Base-by-base conservation (phyloP, 2,329 filamentous ascomycete genomes). In the Fusarium pininemorale region DNA sequence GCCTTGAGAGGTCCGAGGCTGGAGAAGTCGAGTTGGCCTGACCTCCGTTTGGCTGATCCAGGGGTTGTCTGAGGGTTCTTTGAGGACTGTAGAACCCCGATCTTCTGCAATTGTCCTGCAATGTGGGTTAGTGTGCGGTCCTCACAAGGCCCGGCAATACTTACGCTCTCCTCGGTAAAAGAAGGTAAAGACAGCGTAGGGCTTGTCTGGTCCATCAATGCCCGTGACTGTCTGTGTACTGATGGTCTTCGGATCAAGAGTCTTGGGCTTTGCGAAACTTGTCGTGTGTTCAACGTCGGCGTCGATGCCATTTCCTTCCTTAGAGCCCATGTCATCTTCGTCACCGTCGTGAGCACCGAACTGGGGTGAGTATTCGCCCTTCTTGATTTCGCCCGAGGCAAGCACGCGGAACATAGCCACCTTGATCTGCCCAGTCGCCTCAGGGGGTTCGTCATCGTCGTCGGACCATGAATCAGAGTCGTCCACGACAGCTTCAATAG, bases 201-300 rank as follows among this genome's bases (percentile, higher is more conserved):
- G 96, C 83, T 96, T 96, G 72, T 98, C 96, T 26, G 95, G 95
- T 0, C 95, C 94, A 82, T 99, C 96, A 72, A 98, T 97, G 24
- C 96, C 96, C 14, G 96, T 98, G n/a, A 99, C 96, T 1, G 96
- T 99, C 84, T 99, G 96, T 6, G 96, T 99, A 80, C 95, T 98
- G 80, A 99, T 99, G 6, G 94, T 95, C 84, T 98, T 98, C 1
- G 96, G 96, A 84, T 98, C 97, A 60, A 98, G 87, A 4, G 94
- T 93, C 87, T 98, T 98, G 20, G 95, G 96, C 84, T 98, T 97
- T 15, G 96, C 96, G 83, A 98, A 98, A 81, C 95, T 98, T 13
- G 96, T 98, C 5, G 96, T 98, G 81, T 99, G 96, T 83, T 98
- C 96, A 64, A 98, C 90, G 79, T 98, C 94, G 45, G 91, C 93